Percentiles rank a stretch among this genome's conserved stretches.
Evolutionary conservation across 2,329 filamentous ascomycete genomes (phyloP).

Genomic region (Conoideocrella luteorostrata): DNA sequence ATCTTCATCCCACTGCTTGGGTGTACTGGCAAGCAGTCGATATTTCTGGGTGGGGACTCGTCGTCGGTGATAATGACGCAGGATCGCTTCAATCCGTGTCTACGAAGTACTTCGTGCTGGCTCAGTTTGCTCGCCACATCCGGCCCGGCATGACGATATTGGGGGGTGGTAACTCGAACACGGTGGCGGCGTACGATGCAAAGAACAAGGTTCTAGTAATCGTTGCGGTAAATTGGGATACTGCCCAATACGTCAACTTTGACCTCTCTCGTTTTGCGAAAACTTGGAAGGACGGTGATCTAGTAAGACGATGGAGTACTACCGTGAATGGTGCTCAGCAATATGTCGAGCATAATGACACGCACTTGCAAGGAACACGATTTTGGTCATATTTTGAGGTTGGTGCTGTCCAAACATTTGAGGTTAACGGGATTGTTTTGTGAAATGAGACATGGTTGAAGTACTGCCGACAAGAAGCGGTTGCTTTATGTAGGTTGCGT

Average conservation of each 20-base stretch:
- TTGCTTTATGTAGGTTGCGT: too few species aligned
- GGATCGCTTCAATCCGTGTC: constrained; percentile 21
- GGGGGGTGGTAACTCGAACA: constrained; percentile 26
- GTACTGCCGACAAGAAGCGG: too few species aligned
- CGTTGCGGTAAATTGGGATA: constrained; percentile 33
- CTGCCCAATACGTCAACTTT: constrained; percentile 31
- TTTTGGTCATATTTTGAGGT: constrained; percentile 5
- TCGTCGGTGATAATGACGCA: constrained; percentile 31
- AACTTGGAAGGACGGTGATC: neutral
- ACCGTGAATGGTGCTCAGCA: neutral
- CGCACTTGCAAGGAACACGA: neutral
- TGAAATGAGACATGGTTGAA: neutral
- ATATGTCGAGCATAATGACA: neutral
- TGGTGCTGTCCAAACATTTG: constrained; percentile 7
- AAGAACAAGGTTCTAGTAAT: constrained; percentile 27
- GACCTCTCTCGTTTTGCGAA: constrained; percentile 28
- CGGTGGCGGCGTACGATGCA: constrained; percentile 33
- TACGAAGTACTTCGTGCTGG: constrained; percentile 36
- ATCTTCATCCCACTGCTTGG: constrained; percentile 35
- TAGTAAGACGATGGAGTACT: constrained; percentile 1
- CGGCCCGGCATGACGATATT: constrained; percentile 33
- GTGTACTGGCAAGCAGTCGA: constrained; percentile 39
- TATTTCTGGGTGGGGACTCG: constrained; percentile 33
- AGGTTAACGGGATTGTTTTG: constrained; percentile 1
- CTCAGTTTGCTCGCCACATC: constrained; percentile 35